Percentiles rank a stretch among this genome's conserved stretches.
Evolutionary conservation across 2,329 filamentous ascomycete genomes (phyloP).

Genomic region (Eurotiales sp.): DNA sequence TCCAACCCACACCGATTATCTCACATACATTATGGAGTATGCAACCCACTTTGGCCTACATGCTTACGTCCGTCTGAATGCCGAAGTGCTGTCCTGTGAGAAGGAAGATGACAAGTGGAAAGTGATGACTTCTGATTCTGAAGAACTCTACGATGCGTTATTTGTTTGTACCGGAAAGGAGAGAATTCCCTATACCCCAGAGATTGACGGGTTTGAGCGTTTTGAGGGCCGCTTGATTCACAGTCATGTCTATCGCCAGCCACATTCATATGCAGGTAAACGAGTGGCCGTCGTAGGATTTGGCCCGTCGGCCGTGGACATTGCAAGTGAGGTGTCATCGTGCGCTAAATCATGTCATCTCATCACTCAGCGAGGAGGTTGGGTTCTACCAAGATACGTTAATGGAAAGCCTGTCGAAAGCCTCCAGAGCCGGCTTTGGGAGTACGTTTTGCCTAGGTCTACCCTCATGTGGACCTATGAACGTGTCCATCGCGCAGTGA

Average conservation of each 20-base stretch:
- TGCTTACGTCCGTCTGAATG: slow-evolving; percentile 32
- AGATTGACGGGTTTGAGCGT: slow-evolving; percentile 27
- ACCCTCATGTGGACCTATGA: slow-evolving; percentile 29
- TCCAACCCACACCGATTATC: slow-evolving; percentile 33
- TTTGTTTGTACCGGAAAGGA: slow-evolving; percentile 34
- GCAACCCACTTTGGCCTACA: slow-evolving; percentile 33
- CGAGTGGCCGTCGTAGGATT: slow-evolving; percentile 36
- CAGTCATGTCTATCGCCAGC: slow-evolving; percentile 36
- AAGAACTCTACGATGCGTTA: slow-evolving; percentile 33
- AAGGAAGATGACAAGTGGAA: slow-evolving; percentile 29
- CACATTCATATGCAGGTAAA: slow-evolving; percentile 33
- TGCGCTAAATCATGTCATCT: slow-evolving; percentile 34
- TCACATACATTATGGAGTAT: slow-evolving; percentile 36
- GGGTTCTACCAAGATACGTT: slow-evolving; percentile 37
- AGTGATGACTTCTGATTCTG: slow-evolving; percentile 20
- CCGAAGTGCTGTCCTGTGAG: slow-evolving; percentile 29
- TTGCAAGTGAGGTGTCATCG: slow-evolving; percentile 35
- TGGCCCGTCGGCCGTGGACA: slow-evolving; percentile 39
- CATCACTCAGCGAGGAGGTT: slow-evolving; percentile 36
- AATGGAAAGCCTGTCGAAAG: slow-evolving; percentile 35
- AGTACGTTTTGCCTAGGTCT: slow-evolving; percentile 17
- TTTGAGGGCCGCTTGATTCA: slow-evolving; percentile 37
- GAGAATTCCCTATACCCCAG: slow-evolving; percentile 29
- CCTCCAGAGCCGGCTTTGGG: slow-evolving; percentile 31
- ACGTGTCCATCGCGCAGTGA: slow-evolving; percentile 27